These are phyloP conservation scores for Euptelea pleiosperma DNA, from an alignment of 164 flowering plant species.

Conservation along the genomic window DNA sequence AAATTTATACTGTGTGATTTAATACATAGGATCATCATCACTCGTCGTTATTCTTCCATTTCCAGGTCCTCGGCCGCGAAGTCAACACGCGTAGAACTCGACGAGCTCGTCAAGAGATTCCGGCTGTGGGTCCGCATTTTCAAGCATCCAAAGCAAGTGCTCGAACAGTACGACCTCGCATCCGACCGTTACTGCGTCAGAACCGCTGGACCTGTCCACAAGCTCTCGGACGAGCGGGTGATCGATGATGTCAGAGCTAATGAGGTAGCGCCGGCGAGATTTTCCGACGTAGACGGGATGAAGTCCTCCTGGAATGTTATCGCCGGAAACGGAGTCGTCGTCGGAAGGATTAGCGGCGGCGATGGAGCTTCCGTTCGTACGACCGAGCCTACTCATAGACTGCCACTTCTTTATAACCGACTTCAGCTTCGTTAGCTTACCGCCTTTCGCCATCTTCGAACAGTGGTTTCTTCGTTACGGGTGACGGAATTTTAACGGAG, in stretches of 20 bases:
- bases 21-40: too few species aligned
- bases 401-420: constrained; percentile 43
- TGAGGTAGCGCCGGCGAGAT: constrained; percentile 60
- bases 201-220: constrained; percentile 37
- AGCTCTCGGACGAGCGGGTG: constrained; percentile 79
- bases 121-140: constrained; percentile 59
- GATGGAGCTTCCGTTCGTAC: constrained; percentile 14
- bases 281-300: constrained; percentile 64
- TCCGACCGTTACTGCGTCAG: constrained; percentile 35
- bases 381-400: constrained; percentile 23
- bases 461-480: too few species aligned
- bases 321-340: not conserved
- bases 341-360: constrained; percentile 17
- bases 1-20: too few species aligned
- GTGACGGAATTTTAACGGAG: not conserved
- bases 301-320: constrained; percentile 6
- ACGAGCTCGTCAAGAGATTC: constrained; percentile 75
- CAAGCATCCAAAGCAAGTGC: constrained; percentile 93
- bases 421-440: constrained; percentile 39
- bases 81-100: constrained; percentile 58
- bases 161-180: constrained; percentile 95
- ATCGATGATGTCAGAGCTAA: constrained; percentile 47
- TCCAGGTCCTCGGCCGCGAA: too few species aligned
- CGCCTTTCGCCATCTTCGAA: constrained; percentile 30
- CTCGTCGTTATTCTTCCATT: too few species aligned